Conservation (phyloP, 2,329 filamentous ascomycete genomes). For the Endothia cerciana region DNA sequence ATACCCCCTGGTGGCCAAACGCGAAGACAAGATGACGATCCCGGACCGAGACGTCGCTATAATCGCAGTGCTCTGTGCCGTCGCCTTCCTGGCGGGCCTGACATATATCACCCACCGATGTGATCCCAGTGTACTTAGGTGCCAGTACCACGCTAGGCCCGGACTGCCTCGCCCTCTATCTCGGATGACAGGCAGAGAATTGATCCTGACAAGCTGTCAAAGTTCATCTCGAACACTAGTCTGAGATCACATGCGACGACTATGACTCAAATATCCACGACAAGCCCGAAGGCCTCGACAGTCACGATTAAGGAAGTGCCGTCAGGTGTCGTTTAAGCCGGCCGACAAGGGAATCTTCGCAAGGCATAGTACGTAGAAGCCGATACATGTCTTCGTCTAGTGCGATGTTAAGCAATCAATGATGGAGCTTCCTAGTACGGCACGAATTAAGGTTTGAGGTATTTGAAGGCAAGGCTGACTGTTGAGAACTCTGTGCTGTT, state of each 20-base stretch:
- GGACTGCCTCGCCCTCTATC: not conserved
- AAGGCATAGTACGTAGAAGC: not conserved
- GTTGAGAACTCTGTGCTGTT: no score
- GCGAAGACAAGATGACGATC: not conserved
- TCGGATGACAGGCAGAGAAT: not conserved
- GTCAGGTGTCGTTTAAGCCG: not conserved
- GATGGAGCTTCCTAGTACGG: no score
- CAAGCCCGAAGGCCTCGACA: not conserved
- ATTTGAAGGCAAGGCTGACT: no score
- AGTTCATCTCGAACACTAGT: slow-evolving; percentile 10
- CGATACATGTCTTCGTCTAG: not conserved
- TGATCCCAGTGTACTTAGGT: slow-evolving; percentile 1
- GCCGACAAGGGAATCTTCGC: not conserved
- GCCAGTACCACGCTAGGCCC: not conserved
- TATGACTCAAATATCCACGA: not conserved
- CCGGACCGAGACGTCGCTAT: not conserved
- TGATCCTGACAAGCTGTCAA: not conserved
- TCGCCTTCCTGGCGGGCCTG: not conserved
- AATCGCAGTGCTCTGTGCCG: slow-evolving; percentile 6
- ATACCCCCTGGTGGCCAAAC: not conserved
- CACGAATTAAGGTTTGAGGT: no score
- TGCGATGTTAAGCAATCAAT: not conserved
- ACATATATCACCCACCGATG: not conserved
- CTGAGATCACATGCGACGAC: not conserved
- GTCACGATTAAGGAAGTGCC: not conserved